phyloP scores from a whole-genome alignment of 176 grass and related monocot species.

The Miscanthus lutarioriparius region DNA sequence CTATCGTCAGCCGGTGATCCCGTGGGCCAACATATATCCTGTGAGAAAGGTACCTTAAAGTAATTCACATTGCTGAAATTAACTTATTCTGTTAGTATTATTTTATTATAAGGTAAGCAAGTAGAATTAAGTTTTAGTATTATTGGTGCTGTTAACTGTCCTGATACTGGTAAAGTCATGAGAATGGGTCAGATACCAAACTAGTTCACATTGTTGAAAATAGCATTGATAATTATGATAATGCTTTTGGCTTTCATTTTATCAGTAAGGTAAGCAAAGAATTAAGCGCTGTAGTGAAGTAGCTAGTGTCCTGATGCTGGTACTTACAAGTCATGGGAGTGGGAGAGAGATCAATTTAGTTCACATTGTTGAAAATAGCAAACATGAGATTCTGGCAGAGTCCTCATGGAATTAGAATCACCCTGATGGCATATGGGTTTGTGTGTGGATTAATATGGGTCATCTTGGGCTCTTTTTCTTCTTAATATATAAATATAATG shows the following conservation, averaged over 20 bases:
- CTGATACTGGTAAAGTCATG: background rate
- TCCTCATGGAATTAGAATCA: background rate
- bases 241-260: background rate
- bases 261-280: background rate
- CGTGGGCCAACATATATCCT: too few relatives aligned
- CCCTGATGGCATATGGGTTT: background rate
- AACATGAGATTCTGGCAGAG: background rate
- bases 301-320: background rate
- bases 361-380: background rate
- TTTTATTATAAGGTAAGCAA: background rate
- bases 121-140: background rate
- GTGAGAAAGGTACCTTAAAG: background rate
- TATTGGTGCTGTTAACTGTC: background rate
- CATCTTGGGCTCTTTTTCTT: background rate
- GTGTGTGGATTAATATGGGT: background rate
- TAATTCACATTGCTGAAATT: background rate
- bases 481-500: background rate
- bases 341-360: background rate
- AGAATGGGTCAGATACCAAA: background rate
- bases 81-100: background rate
- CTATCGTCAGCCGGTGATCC: too few relatives aligned
- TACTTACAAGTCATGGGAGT: background rate
- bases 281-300: background rate
- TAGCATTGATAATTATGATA: background rate
- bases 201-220: background rate